Conservation (phyloP, 495 filamentous ascomycete genomes). For the Penicilliopsis zonata region DNA sequence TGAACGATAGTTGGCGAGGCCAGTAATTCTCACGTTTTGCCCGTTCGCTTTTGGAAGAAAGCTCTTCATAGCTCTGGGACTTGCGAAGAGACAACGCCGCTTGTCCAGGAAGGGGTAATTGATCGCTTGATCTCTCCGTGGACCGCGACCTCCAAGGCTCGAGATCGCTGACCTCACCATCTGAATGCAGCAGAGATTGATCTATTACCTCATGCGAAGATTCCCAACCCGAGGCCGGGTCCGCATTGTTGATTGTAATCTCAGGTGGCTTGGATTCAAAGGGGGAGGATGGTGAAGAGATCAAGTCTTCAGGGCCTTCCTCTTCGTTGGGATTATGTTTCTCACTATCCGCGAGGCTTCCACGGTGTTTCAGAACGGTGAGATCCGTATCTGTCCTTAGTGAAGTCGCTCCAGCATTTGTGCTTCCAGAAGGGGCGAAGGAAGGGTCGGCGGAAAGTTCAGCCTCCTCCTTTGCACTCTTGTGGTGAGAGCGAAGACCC, state of each 20-base stretch:
- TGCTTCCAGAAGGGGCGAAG: too few relatives aligned
- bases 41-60: constrained; percentile 12
- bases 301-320: neutral
- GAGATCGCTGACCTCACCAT: constrained; percentile 20
- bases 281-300: neutral
- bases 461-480: constrained; percentile 25
- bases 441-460: constrained; percentile 20
- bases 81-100: constrained; percentile 29
- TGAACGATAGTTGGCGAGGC: constrained; percentile 79
- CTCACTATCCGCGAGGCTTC: neutral
- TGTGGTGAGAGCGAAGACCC: constrained; percentile 36
- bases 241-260: constrained; percentile 15
- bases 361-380: constrained; percentile 4
- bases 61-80: constrained; percentile 30
- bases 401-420: too few relatives aligned
- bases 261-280: constrained; percentile 9
- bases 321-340: neutral
- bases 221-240: constrained; percentile 10
- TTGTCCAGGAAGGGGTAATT: constrained; percentile 11
- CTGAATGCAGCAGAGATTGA: constrained; percentile 5
- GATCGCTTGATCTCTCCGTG: constrained; percentile 23
- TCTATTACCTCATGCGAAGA: constrained; percentile 7
- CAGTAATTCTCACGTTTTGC: constrained; percentile 31
- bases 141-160: constrained; percentile 21
- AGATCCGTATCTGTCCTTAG: constrained; percentile 25